A percentile compares a stretch with the other conserved stretches of the same genome.
These are phyloP conservation scores for Periconia digitata DNA, from an alignment of 2,329 filamentous ascomycete genomes.

Conservation along the genomic window DNA sequence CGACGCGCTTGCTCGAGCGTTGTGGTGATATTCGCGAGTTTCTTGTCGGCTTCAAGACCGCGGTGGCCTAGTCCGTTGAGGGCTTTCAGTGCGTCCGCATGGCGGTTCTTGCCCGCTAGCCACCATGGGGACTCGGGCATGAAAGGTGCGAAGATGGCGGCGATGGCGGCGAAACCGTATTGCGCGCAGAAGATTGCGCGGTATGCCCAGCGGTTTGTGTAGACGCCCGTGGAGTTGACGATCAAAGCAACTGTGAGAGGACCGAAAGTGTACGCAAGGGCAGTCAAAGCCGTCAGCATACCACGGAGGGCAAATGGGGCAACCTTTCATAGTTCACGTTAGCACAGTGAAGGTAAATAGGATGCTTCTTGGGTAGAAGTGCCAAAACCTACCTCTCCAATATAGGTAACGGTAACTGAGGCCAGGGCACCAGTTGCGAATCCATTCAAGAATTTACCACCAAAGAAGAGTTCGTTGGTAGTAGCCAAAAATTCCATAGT, in stretches of 20 bases:
- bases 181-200: constrained; percentile 66
- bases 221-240: constrained; percentile 35
- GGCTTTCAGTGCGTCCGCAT: constrained; percentile 65
- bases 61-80: constrained; percentile 63
- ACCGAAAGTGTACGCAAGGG: constrained; percentile 64
- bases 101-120: constrained; percentile 65
- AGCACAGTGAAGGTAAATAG: constrained; percentile 64
- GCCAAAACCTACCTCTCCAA: constrained; percentile 59
- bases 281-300: constrained; percentile 61
- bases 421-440: constrained; percentile 62
- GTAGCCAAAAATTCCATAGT: constrained; percentile 66
- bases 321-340: constrained; percentile 19
- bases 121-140: constrained; percentile 74
- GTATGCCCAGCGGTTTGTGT: constrained; percentile 61
- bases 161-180: constrained; percentile 71
- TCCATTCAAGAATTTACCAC: constrained; percentile 61
- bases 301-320: constrained; percentile 61
- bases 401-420: constrained; percentile 62
- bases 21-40: constrained; percentile 83
- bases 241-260: constrained; percentile 56
- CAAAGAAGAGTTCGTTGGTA: constrained; percentile 57
- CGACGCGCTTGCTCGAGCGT: constrained; percentile 71
- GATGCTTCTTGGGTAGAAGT: constrained; percentile 46
- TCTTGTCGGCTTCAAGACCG: constrained; percentile 49
- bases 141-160: constrained; percentile 64